These are phyloP conservation scores for Mycena sanguinolenta DNA, from an alignment of 768 basidiomycete genomes.

Conservation along the genomic window DNA sequence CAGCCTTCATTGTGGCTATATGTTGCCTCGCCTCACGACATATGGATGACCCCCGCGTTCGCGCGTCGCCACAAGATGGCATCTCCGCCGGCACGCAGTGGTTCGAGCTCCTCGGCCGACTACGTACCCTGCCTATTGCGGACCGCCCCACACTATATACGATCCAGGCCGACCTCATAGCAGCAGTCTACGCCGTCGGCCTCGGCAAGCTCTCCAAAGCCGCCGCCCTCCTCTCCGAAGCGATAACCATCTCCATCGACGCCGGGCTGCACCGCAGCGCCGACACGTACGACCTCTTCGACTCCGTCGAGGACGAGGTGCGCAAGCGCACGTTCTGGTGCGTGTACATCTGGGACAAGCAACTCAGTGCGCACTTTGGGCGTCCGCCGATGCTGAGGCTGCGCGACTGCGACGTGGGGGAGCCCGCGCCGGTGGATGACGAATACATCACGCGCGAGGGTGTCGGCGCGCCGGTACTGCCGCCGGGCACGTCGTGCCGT, in stretches of 20 bases:
- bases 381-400: constrained; percentile 89
- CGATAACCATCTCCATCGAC: constrained; percentile 89
- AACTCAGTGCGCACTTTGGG: constrained; percentile 89
- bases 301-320: constrained; percentile 91
- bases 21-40: constrained; percentile 94
- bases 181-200: constrained; percentile 94
- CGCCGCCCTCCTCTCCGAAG: constrained; percentile 87
- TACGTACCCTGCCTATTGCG: constrained; percentile 90
- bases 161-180: constrained; percentile 90
- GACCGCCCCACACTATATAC: constrained; percentile 93
- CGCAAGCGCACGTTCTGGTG: constrained; percentile 97
- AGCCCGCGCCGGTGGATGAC: constrained; percentile 89
- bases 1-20: constrained; percentile 92
- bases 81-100: constrained; percentile 92
- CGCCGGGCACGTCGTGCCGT: constrained; percentile 79
- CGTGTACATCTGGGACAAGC: constrained; percentile 97
- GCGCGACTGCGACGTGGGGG: constrained; percentile 92
- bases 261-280: constrained; percentile 90
- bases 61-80: constrained; percentile 84
- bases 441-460: constrained; percentile 87
- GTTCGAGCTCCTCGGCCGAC: constrained; percentile 89
- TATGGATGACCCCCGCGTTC: constrained; percentile 91
- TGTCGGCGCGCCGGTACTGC: constrained; percentile 64
- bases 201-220: constrained; percentile 90
- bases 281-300: constrained; percentile 88